Conservation (phyloP, 192 early-diverging fungal genomes). For the Coemansia sp. region DNA sequence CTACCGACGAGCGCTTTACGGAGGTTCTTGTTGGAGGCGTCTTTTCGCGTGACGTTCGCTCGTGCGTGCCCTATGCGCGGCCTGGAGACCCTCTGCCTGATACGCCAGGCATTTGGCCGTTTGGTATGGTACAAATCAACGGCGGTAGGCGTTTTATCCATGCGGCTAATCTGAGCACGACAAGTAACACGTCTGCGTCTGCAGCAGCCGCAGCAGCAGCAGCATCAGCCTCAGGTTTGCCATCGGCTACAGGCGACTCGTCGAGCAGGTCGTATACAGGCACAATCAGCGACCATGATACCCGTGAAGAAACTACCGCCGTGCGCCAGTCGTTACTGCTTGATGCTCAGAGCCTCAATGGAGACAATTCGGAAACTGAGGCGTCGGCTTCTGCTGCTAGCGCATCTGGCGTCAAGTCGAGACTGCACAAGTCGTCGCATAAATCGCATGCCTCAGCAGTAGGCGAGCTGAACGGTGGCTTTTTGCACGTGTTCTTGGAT, state of each 20-base stretch:
- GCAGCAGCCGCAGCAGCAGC: neutral
- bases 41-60: conserved; percentile 31
- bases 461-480: conserved; percentile 49
- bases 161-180: conserved; percentile 31
- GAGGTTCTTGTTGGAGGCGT: conserved; percentile 44
- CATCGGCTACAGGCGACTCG: neutral
- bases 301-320: neutral
- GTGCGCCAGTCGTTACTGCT: conserved; percentile 9
- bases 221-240: neutral
- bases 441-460: conserved; percentile 2
- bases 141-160: conserved; percentile 30
- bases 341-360: conserved; percentile 11
- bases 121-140: conserved; percentile 10
- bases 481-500: conserved; percentile 66
- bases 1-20: conserved; percentile 38
- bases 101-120: conserved; percentile 18
- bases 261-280: conserved; percentile 4
- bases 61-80: conserved; percentile 36
- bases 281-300: conserved; percentile 9
- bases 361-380: conserved; percentile 18
- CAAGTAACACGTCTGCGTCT: conserved; percentile 18
- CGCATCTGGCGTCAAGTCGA: conserved; percentile 33
- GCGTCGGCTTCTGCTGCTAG: conserved; percentile 20
- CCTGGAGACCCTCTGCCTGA: conserved; percentile 38
- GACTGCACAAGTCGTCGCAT: conserved; percentile 17